These are phyloP conservation scores for Neurospora sp. DNA, from an alignment of 2,329 filamentous ascomycete genomes.

Conservation along the genomic window DNA sequence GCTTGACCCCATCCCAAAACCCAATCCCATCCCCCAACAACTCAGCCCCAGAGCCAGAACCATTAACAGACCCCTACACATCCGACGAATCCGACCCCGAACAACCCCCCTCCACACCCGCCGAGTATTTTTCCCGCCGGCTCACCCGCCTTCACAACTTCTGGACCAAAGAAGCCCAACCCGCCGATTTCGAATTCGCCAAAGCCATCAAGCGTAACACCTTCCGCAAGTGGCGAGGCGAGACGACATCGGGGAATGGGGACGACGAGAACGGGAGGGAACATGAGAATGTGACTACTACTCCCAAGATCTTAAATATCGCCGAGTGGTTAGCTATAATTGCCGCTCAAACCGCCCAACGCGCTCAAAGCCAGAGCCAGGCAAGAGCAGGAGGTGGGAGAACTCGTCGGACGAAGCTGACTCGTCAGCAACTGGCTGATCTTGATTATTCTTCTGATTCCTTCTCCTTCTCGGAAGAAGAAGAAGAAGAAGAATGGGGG, in stretches of 20 bases:
- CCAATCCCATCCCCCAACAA: neutral
- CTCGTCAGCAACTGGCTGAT: neutral
- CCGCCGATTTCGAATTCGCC: neutral
- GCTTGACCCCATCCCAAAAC: neutral
- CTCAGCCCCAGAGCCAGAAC: neutral
- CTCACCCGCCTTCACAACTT: neutral
- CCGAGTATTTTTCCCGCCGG: neutral
- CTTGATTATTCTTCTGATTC: neutral
- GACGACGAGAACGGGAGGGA: too few species aligned
- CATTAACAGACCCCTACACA: neutral
- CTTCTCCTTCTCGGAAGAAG: neutral
- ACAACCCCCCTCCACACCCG: neutral
- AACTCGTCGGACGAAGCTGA: neutral
- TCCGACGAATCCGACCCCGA: neutral
- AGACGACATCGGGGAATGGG: neutral
- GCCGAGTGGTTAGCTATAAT: neutral
- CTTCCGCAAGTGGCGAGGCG: neutral
- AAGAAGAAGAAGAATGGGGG: neutral
- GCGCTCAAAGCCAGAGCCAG: too few species aligned
- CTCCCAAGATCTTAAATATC: neutral
- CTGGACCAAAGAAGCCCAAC: neutral
- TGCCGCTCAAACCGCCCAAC: too few species aligned
- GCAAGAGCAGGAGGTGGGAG: neutral
- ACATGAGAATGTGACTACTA: too few species aligned
- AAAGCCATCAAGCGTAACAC: neutral